Evolutionary conservation across 345 rosid species (phyloP).

Genomic region (Gossypium longicalyx): DNA sequence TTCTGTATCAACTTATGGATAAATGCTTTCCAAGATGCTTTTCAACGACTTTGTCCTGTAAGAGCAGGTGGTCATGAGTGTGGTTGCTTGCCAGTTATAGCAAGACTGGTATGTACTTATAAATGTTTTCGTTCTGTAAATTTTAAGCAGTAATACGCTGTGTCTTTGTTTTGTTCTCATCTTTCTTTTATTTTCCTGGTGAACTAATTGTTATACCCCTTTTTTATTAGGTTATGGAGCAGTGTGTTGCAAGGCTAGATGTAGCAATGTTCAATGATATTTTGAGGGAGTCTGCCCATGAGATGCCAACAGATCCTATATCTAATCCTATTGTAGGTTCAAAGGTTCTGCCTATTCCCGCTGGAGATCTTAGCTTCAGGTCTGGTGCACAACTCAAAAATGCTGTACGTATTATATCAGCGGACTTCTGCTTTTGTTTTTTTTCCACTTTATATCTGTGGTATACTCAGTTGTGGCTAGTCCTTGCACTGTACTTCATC

Average conservation of each 20-base stretch:
- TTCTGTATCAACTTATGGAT: conserved; percentile 76
- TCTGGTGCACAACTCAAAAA: conserved; percentile 97
- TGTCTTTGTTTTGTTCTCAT: conserved; percentile 4
- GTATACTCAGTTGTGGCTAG: background rate
- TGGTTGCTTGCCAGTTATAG: conserved; percentile 81
- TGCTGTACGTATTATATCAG: conserved; percentile 43
- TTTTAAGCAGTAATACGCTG: background rate
- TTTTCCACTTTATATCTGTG: background rate
- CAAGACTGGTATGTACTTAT: conserved; percentile 50
- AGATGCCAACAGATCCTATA: conserved; percentile 91
- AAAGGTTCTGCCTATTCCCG: conserved; percentile 87
- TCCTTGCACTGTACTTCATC: background rate
- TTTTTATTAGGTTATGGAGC: conserved; percentile 69
- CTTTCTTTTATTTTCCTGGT: background rate
- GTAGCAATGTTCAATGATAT: conserved; percentile 98
- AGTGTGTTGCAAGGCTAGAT: conserved; percentile 75
- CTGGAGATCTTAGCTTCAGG: conserved; percentile 94
- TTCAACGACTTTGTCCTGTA: conserved; percentile 76
- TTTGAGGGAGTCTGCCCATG: conserved; percentile 84
- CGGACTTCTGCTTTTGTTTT: background rate
- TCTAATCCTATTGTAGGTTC: conserved; percentile 89
- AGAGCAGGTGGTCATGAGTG: conserved; percentile 85
- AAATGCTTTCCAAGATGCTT: conserved; percentile 75
- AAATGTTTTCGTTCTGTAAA: conserved; percentile 2
- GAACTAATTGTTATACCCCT: conserved; percentile 12